Percentiles rank a stretch among this genome's conserved stretches.
These are phyloP conservation scores for Sphaerostilbella broomeana DNA, from an alignment of 2,329 filamentous ascomycete genomes.

Conservation along the genomic window DNA sequence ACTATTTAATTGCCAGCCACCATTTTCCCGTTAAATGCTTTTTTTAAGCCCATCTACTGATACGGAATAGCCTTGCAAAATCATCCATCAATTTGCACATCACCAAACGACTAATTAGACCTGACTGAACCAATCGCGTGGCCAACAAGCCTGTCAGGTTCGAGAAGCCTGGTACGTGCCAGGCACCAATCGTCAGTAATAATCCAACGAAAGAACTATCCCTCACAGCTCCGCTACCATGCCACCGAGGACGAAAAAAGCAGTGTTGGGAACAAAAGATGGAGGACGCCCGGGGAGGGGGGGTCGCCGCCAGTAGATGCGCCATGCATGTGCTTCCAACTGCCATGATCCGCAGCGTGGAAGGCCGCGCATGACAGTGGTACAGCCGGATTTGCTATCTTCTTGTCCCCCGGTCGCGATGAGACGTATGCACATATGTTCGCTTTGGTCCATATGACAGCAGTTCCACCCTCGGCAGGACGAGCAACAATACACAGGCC, in stretches of 20 bases:
- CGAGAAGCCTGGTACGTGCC: not conserved
- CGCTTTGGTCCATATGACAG: no score
- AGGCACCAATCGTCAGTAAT: not conserved
- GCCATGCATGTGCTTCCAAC: conserved; percentile 4
- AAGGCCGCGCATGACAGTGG: not conserved
- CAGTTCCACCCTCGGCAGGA: no score
- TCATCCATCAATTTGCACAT: conserved; percentile 2
- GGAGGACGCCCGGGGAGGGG: not conserved
- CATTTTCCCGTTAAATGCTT: not conserved
- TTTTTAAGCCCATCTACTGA: not conserved
- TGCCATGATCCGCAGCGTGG: conserved; percentile 3
- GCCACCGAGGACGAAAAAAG: conserved; percentile 1
- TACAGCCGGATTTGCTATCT: not conserved
- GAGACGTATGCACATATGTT: not conserved
- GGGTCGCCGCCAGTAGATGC: not conserved
- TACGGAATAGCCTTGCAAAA: no score
- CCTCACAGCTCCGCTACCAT: conserved; percentile 5
- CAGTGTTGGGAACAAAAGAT: not conserved
- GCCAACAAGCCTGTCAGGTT: not conserved
- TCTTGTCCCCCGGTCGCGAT: not conserved
- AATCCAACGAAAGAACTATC: conserved; percentile 1
- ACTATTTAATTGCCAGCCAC: conserved; percentile 1
- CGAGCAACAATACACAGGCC: no score
- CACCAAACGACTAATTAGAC: no score
- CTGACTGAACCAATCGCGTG: not conserved